These are phyloP conservation scores for Sporothrix variecibatus DNA, from an alignment of 2,329 filamentous ascomycete species.

Conservation along the genomic window DNA sequence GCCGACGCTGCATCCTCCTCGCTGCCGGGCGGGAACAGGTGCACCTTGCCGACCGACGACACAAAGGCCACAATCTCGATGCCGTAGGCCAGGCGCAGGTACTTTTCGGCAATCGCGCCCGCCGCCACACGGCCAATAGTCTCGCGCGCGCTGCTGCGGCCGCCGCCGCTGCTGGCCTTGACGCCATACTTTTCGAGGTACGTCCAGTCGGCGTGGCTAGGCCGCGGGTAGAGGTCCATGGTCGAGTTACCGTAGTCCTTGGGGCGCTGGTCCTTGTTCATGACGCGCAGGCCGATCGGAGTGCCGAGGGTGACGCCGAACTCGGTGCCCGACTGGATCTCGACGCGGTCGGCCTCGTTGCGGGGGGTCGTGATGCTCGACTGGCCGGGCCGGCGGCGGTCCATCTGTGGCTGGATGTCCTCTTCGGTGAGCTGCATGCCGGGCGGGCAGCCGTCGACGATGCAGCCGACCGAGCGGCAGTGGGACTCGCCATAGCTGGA, in stretches of 20 bases:
- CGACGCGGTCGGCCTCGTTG: slow-evolving; percentile 86
- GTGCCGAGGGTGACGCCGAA: slow-evolving; percentile 87
- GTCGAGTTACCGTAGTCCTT: slow-evolving; percentile 88
- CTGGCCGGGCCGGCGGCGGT: slow-evolving; percentile 84
- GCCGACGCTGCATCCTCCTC: slow-evolving; percentile 15
- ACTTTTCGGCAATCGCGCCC: slow-evolving; percentile 91
- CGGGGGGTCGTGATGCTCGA: slow-evolving; percentile 87
- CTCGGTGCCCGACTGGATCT: slow-evolving; percentile 92
- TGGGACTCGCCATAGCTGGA: slow-evolving; percentile 60
- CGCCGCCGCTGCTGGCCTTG: slow-evolving; percentile 87
- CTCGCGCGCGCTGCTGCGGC: slow-evolving; percentile 88
- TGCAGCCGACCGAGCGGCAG: slow-evolving; percentile 90
- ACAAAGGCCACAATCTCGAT: slow-evolving; percentile 92
- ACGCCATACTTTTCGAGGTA: slow-evolving; percentile 97
- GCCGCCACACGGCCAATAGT: slow-evolving; percentile 92
- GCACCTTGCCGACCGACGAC: slow-evolving; percentile 76
- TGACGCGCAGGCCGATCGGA: slow-evolving; percentile 82
- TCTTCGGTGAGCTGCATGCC: slow-evolving; percentile 81
- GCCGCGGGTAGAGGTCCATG: slow-evolving; percentile 88
- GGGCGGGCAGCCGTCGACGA: slow-evolving; percentile 89
- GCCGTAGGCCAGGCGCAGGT: slow-evolving; percentile 75
- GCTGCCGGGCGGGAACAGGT: slow-evolving; percentile 63
- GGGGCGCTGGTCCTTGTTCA: slow-evolving; percentile 90
- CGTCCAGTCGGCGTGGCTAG: slow-evolving; percentile 93
- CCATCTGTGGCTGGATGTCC: slow-evolving; percentile 95